phyloP scores from a whole-genome alignment of 2,329 filamentous ascomycete species.

The Neofusicoccum parvum region DNA sequence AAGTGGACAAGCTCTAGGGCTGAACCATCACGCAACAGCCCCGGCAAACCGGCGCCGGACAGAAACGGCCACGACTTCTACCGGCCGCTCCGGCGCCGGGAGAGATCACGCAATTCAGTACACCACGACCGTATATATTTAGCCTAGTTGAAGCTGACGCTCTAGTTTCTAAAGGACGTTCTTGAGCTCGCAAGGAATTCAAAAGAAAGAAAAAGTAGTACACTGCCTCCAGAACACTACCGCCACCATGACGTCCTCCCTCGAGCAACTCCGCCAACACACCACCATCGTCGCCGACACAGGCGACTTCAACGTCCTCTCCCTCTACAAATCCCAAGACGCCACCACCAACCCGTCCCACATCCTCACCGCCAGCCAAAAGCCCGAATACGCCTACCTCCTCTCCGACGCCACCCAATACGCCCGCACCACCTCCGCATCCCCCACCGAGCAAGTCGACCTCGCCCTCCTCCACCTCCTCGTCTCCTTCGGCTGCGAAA shows the following conservation, averaged over 20 bases:
- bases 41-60: background rate
- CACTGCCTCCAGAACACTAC: no score
- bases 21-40: background rate
- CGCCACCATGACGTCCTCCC: background rate
- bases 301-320: slow-evolving; percentile 12
- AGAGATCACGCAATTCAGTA: background rate
- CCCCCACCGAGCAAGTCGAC: background rate
- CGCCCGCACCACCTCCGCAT: background rate
- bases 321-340: slow-evolving; percentile 1
- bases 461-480: slow-evolving; percentile 3
- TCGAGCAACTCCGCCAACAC: slow-evolving; percentile 7
- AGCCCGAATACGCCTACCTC: background rate
- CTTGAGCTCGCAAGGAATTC: no score
- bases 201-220: background rate
- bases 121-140: background rate
- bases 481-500: slow-evolving; percentile 6
- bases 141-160: background rate
- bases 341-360: slow-evolving; percentile 10
- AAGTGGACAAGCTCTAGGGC: background rate
- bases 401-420: background rate
- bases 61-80: background rate
- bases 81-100: background rate
- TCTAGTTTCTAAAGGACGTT: background rate
- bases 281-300: slow-evolving; percentile 19
- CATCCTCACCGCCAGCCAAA: slow-evolving; percentile 3